phyloP scores from a whole-genome alignment of 768 basidiomycete species.

The Leccinum arenicola region DNA sequence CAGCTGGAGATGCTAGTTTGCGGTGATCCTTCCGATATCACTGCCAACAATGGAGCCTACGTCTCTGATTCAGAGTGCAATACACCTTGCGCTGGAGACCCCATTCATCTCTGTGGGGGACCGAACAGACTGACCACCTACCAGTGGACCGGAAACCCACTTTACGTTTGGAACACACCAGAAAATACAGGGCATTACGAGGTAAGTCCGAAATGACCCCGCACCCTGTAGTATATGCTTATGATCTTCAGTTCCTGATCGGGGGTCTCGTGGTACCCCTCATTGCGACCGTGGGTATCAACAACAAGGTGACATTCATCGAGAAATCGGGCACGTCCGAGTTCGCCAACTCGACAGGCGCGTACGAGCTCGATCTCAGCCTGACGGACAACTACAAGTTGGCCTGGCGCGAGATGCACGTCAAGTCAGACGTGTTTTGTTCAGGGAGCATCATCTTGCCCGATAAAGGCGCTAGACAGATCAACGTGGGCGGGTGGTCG shows the following conservation, averaged over 20 bases:
- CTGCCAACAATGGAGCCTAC: slow-evolving; percentile 30
- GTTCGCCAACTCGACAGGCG: slow-evolving; percentile 65
- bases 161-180: slow-evolving; percentile 67
- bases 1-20: slow-evolving; percentile 46
- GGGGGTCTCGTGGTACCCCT: slow-evolving; percentile 68
- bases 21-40: slow-evolving; percentile 61
- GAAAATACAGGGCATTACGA: slow-evolving; percentile 66
- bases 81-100: slow-evolving; percentile 66
- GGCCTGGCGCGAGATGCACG: slow-evolving; percentile 76
- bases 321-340: slow-evolving; percentile 63
- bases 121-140: slow-evolving; percentile 52
- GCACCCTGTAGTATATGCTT: background rate
- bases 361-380: slow-evolving; percentile 72
- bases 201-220: slow-evolving; percentile 36
- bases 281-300: slow-evolving; percentile 72
- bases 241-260: slow-evolving; percentile 39
- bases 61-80: slow-evolving; percentile 39
- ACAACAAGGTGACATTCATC: slow-evolving; percentile 78
- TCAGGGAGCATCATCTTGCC: slow-evolving; percentile 71
- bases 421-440: slow-evolving; percentile 79
- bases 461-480: slow-evolving; percentile 53
- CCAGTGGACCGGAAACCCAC: slow-evolving; percentile 44
- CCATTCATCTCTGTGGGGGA: slow-evolving; percentile 65
- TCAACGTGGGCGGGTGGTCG: slow-evolving; percentile 50
- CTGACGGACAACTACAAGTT: slow-evolving; percentile 40